Evolutionary conservation across 768 basidiomycete species (phyloP).

Genomic region (Auricularia auricula-judae): DNA sequence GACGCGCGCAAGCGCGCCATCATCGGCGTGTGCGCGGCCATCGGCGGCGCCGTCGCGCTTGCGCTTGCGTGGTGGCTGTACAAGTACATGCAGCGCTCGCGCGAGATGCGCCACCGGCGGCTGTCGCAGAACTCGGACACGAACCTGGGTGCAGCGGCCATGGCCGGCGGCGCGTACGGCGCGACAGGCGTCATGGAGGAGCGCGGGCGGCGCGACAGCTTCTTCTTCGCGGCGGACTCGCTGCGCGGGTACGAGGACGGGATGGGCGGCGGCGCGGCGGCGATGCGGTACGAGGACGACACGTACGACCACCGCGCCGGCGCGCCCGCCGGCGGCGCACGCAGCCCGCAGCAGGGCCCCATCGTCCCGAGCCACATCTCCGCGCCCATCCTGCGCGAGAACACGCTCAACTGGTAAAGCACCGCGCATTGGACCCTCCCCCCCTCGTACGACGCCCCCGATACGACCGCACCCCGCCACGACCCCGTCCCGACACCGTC

Average conservation of each 20-base stretch:
- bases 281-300: slow-evolving; percentile 20
- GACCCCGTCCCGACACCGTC: too few species aligned
- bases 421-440: not conserved
- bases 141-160: slow-evolving; percentile 33
- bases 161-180: slow-evolving; percentile 64
- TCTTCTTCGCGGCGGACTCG: slow-evolving; percentile 83
- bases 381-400: slow-evolving; percentile 67
- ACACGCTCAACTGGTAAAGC: slow-evolving; percentile 74
- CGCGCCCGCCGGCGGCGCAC: slow-evolving; percentile 25
- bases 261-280: slow-evolving; percentile 9
- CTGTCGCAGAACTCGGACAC: slow-evolving; percentile 32
- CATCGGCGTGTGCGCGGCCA: slow-evolving; percentile 78
- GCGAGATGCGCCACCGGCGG: slow-evolving; percentile 59
- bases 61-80: slow-evolving; percentile 64
- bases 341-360: slow-evolving; percentile 36
- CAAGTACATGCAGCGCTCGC: slow-evolving; percentile 54
- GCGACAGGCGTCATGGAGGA: slow-evolving; percentile 24
- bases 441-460: not conserved
- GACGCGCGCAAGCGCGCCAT: slow-evolving; percentile 70
- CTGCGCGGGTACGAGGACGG: slow-evolving; percentile 45
- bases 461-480: not conserved
- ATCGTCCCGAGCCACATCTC: slow-evolving; percentile 56
- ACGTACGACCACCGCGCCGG: slow-evolving; percentile 23
- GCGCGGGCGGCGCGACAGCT: slow-evolving; percentile 51
- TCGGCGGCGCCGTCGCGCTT: slow-evolving; percentile 67